Conservation (phyloP, 2,329 filamentous ascomycete species). For the Fusarium transvaalense region DNA sequence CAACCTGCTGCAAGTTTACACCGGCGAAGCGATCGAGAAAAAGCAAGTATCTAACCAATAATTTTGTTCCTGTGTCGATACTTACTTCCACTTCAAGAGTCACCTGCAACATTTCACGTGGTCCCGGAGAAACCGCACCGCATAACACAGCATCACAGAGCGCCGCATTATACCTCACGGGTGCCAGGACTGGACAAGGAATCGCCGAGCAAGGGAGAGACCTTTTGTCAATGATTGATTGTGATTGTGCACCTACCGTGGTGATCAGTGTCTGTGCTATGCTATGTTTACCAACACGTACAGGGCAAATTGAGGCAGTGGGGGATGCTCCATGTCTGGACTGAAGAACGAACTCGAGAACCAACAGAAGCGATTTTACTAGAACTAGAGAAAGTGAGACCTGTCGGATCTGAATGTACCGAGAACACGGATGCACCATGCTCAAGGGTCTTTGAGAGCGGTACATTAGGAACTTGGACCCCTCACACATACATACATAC, state of each 20-base stretch:
- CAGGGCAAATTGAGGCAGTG: slow-evolving; percentile 3
- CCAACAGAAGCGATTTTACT: not conserved
- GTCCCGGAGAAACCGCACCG: slow-evolving; percentile 15
- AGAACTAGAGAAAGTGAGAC: slow-evolving; percentile 6
- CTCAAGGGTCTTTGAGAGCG: slow-evolving; percentile 12
- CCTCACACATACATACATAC: slow-evolving; percentile 4
- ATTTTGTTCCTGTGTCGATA: slow-evolving; percentile 4
- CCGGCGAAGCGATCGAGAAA: slow-evolving; percentile 4
- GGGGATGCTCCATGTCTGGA: not conserved
- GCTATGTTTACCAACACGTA: slow-evolving; percentile 15
- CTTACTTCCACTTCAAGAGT: slow-evolving; percentile 20
- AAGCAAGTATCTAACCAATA: slow-evolving; percentile 5
- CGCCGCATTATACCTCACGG: not conserved
- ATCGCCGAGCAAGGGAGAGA: not conserved
- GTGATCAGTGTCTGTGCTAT: slow-evolving; percentile 42
- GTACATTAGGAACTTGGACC: slow-evolving; percentile 22
- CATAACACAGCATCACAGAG: slow-evolving; percentile 19
- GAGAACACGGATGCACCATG: slow-evolving; percentile 15
- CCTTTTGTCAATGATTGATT: slow-evolving; percentile 8
- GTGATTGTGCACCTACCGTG: slow-evolving; percentile 26
- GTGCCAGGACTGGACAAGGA: not conserved
- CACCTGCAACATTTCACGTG: slow-evolving; percentile 40
- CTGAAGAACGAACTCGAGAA: not conserved
- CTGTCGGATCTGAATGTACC: slow-evolving; percentile 15
- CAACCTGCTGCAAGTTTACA: not conserved